Evolutionary conservation across 2,329 filamentous ascomycete species (phyloP).

Genomic region (Colletotrichum lentis): DNA sequence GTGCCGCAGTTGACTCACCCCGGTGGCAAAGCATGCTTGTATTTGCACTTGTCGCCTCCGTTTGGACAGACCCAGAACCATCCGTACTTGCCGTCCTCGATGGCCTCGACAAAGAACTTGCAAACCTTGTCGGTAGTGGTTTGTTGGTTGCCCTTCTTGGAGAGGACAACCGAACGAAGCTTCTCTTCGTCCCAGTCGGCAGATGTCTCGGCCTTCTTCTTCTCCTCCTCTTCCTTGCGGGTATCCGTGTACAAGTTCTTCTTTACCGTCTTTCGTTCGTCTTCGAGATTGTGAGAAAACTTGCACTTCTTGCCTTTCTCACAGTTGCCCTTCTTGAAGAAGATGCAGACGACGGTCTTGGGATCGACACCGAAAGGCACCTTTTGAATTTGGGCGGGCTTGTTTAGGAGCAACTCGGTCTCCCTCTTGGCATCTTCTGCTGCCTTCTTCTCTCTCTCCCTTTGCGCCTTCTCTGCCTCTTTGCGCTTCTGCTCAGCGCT

Average conservation of each 20-base stretch:
- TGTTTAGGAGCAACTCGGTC: slow-evolving; percentile 82
- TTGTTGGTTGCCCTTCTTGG: slow-evolving; percentile 96
- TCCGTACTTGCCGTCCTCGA: slow-evolving; percentile 98
- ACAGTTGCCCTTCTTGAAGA: slow-evolving; percentile 96
- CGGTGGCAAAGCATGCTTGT: slow-evolving; percentile 92
- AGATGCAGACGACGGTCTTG: slow-evolving; percentile 95
- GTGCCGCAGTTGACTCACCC: slow-evolving; percentile 70
- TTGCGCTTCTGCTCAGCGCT: slow-evolving; percentile 89
- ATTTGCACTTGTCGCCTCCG: slow-evolving; percentile 97
- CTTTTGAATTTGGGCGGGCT: slow-evolving; percentile 95
- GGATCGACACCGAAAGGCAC: slow-evolving; percentile 97
- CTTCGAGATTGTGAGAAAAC: slow-evolving; percentile 88
- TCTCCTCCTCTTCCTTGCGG: slow-evolving; percentile 75
- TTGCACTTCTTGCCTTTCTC: slow-evolving; percentile 99
- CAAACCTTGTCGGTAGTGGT: slow-evolving; percentile 98
- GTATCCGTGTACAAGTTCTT: slow-evolving; percentile 89
- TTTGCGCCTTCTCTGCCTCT: slow-evolving; percentile 69
- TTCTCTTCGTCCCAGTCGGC: slow-evolving; percentile 99
- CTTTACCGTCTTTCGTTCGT: slow-evolving; percentile 94
- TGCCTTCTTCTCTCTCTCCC: slow-evolving; percentile 89
- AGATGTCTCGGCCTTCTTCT: slow-evolving; percentile 90
- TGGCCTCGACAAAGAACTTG: slow-evolving; percentile 97
- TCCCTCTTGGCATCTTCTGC: slow-evolving; percentile 86
- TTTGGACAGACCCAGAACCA: slow-evolving; percentile 99
- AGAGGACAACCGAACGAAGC: slow-evolving; percentile 85